A percentile compares a stretch with the other conserved stretches of the same genome.
phyloP scores from a whole-genome alignment of 768 basidiomycete species.

The Lyophyllum shimeji region DNA sequence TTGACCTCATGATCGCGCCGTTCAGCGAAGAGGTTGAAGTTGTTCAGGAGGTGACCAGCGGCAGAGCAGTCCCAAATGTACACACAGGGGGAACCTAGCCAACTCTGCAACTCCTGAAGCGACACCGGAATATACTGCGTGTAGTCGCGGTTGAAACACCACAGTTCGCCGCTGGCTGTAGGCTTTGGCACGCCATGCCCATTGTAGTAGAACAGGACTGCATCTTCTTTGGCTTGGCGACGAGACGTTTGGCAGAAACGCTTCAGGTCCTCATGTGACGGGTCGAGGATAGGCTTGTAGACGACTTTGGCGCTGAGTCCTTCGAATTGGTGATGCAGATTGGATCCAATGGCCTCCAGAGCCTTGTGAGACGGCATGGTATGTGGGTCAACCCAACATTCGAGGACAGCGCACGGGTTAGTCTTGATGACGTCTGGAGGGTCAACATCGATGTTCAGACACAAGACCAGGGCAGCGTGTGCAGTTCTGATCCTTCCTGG shows the following conservation, averaged over 20 bases:
- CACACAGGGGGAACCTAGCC: slow-evolving; percentile 93
- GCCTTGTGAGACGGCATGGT: slow-evolving; percentile 92
- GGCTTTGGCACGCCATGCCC: slow-evolving; percentile 98
- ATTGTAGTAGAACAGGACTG: slow-evolving; percentile 96
- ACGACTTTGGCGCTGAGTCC: slow-evolving; percentile 91
- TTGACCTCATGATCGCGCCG: slow-evolving; percentile 69
- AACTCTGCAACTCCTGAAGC: slow-evolving; percentile 87
- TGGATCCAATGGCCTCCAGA: slow-evolving; percentile 88
- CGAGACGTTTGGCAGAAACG: slow-evolving; percentile 82
- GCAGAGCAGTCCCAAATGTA: slow-evolving; percentile 99
- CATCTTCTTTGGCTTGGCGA: slow-evolving; percentile 89
- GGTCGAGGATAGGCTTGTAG: slow-evolving; percentile 94
- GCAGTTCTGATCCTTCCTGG: slow-evolving; percentile 90
- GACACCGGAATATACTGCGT: slow-evolving; percentile 99
- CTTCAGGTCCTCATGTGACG: slow-evolving; percentile 90
- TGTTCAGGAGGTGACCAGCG: slow-evolving; percentile 90
- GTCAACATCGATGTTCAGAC: slow-evolving; percentile 96
- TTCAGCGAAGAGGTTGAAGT: slow-evolving; percentile 82
- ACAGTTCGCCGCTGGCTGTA: slow-evolving; percentile 92
- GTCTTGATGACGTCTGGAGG: slow-evolving; percentile 98
- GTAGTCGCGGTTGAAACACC: slow-evolving; percentile 97
- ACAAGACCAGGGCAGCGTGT: slow-evolving; percentile 85
- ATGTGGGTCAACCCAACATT: slow-evolving; percentile 97
- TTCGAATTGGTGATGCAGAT: slow-evolving; percentile 94
- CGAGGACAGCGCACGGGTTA: slow-evolving; percentile 89